Base-by-base conservation (phyloP, 192 early-diverging fungal species). In the Entomortierella parvispora region DNA sequence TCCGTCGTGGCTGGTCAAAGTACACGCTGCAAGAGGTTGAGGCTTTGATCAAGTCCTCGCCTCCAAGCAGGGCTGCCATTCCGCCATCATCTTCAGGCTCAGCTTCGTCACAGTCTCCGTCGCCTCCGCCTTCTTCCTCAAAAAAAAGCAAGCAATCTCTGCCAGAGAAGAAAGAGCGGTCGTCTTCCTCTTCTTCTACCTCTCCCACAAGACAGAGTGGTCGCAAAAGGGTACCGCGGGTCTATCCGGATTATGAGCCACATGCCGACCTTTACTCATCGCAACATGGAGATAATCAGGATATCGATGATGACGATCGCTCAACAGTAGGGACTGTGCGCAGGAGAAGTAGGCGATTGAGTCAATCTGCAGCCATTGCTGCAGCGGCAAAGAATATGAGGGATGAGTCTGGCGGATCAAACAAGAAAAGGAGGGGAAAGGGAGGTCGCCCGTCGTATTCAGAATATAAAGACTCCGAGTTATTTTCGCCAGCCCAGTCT, bases 1-100 rank as follows among this genome's bases (percentile, higher is more conserved):
- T 72, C 54, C 69, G 69, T 43, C 54, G 69, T 2, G 69, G 69
- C 4, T 72, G 69, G 69, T 72, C 69, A 22, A 72, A 72, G 15
- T 72, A 64, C 55, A 72, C 69, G 15, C 62, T 72, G 5, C 62
- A 64, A 12, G 69, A 72, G 55, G 56, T 72, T 20, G 69, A 72
- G 54, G 64, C 69, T 2, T 56, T 72, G 28, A 32, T 54, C 9
- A 46, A 56, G 44, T 31, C 22, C 25, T 60, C 52, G 43, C 33
- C 34, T 33, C 45, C 25, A 52, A 58, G 29, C 66, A 40, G 62
- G 22, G 5, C 53, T 15, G 52, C 23, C 31, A 32, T 15, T 18
- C 9, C n/a, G 14, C 22, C 12, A 2, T 17, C 46, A 17, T 8
- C 31, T 51, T 42, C 47, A 2, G 10, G 31, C 44, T 3, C 33